Base-by-base conservation (phyloP, 352 stramenopile genomes). In the Phytophthora megakarya region DNA sequence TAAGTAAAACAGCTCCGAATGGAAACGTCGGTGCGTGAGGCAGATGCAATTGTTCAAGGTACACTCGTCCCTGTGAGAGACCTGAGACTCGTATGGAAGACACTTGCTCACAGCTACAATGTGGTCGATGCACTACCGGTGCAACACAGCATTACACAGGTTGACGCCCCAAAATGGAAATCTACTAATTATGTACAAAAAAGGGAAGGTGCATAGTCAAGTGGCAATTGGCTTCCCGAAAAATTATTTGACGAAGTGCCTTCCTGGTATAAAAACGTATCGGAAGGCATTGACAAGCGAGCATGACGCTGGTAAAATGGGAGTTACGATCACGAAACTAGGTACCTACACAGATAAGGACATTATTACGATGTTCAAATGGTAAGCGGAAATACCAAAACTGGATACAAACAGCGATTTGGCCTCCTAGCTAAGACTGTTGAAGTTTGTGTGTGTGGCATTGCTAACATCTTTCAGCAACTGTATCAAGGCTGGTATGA, bases 391-490 rank as follows among this genome's bases (percentile, higher is more conserved):
- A 8, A n/a, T 3, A 3, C 26, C 25, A 13, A 10, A 59, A 51
- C 8, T 61, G 6, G 28, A 45, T n/a, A 26, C 38, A 10, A 13
- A 49, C 6, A 30, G 11, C n/a, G n/a, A n/a, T n/a, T n/a, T n/a
- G n/a, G n/a, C n/a, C n/a, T n/a, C n/a, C n/a, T n/a, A n/a, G n/a
- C n/a, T n/a, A n/a, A n/a, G n/a, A n/a, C n/a, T n/a, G n/a, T n/a
- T n/a, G n/a, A n/a, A n/a, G n/a, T n/a, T n/a, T n/a, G n/a, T n/a
- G n/a, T n/a, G n/a, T n/a, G n/a, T n/a, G n/a, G n/a, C n/a, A n/a
- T n/a, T n/a, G n/a, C n/a, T n/a, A n/a, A n/a, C n/a, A 21, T 44
- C 54, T 2, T 23, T 63, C 15, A 63, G 43, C 33, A 54, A 63
- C 18, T 64, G 54, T n/a, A n/a, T n/a, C n/a, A n/a, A n/a, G n/a